These are phyloP conservation scores for Acanthamoeba royreba DNA, from an alignment of 208 protist species.

Conservation along the genomic window DNA sequence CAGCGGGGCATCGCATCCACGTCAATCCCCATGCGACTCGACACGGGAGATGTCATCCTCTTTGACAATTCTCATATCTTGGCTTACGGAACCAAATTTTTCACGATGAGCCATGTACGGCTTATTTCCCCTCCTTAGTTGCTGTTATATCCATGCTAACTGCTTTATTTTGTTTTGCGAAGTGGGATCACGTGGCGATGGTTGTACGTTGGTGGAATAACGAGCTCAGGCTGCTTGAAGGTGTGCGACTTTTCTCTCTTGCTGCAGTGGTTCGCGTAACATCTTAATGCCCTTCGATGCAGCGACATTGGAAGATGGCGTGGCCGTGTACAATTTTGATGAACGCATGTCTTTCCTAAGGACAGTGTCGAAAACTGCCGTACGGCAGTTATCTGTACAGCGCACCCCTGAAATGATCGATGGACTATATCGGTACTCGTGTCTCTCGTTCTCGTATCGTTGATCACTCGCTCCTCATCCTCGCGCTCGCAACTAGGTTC, in stretches of 20 bases:
- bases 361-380: neutral
- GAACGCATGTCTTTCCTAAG: neutral
- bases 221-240: conserved; percentile 5
- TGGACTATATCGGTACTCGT: neutral
- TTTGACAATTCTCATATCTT: conserved; percentile 6
- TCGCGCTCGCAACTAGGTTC: neutral
- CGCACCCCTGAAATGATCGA: conserved; percentile 18
- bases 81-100: neutral
- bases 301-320: neutral
- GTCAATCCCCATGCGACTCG: neutral
- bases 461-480: neutral
- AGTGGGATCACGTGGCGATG: conserved; percentile 45
- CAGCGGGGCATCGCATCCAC: neutral
- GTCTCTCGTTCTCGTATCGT: neutral
- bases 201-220: conserved; percentile 40
- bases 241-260: neutral
- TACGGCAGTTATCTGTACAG: neutral
- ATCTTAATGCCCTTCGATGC: too few species aligned
- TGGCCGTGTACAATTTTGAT: conserved; percentile 38
- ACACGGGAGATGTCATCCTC: conserved; percentile 27
- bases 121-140: neutral
- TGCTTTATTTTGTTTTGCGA: neutral
- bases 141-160: neutral
- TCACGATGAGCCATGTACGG: conserved; percentile 1
- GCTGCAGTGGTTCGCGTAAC: neutral